Evolutionary conservation across 257 asterid species (phyloP), one percentile per base, ranked within the genome.

Genomic region (Gynochthodes officinalis): DNA sequence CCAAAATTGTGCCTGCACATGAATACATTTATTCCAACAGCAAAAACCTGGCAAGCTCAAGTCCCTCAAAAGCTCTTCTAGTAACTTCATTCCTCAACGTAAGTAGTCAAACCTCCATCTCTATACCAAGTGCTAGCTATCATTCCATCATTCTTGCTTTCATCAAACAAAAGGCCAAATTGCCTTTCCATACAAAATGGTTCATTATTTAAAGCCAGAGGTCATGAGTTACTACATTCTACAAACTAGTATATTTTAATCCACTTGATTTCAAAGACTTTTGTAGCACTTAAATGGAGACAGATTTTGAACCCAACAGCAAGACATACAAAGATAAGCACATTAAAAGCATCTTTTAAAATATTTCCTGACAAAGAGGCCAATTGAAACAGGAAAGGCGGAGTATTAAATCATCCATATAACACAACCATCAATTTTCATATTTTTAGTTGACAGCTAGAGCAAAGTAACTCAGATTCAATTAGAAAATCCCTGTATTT

Each of bases 61-160:
- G 35, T 8, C n/a, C 19, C 13, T 19, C 19, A 49, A n/a, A 67
- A 28, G 72, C 58, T 67, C 72, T 48, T 66, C 46, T 69, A 21
- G 37, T 52, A 16, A 50, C 50, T 52, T 23, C 8, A 49, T 32
- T 32, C 46, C 73, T 49, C 40, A 49, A 23, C 37, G 37, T 5
- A 68, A 18, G 14, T 19, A 11, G 60, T 19, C 7, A 7, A 30
- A 35, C 15, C 46, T 30, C 15, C 42, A 23, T 18, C 18, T 14
- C 25, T 25, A 14, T 19, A 13, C 63, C 44, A 50, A 52, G 25
- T 33, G 11, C 25, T n/a, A 64, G 11, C 62, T 32, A n/a, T 16
- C 37, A 66, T 27, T 44, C 16, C 46, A 33, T 48, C 18, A 3
- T 44, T 48, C 59, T 19, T 48, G 3, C 8, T 67, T 48, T 25